Evolutionary conservation across 352 stramenopile genomes (phyloP).

Genomic region (Phytophthora melonis): DNA sequence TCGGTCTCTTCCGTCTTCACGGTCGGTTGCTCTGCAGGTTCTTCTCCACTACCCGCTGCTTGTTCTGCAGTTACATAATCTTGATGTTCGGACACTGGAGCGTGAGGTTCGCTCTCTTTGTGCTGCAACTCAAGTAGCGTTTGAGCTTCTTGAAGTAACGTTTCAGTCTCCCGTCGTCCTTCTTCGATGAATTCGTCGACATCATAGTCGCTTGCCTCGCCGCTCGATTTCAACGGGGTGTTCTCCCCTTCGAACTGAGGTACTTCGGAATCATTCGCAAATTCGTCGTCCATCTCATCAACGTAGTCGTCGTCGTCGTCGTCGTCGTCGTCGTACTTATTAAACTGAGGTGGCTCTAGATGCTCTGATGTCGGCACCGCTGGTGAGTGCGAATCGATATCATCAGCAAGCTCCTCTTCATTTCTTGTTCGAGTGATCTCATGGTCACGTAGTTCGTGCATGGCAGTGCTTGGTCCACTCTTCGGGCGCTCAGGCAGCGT

Average conservation of each 20-base stretch:
- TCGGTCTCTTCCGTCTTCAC: not conserved
- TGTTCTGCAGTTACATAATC: not conserved
- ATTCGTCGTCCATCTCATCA: conserved; percentile 33
- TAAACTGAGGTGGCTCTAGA: not conserved
- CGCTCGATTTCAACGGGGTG: conserved; percentile 14
- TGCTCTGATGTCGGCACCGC: not conserved
- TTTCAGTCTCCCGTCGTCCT: conserved; percentile 45
- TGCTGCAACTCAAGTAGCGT: conserved; percentile 41
- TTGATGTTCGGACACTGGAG: not conserved
- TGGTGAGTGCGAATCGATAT: not conserved
- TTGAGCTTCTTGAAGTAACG: conserved; percentile 52
- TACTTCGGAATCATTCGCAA: conserved; percentile 14
- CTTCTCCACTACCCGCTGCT: not conserved
- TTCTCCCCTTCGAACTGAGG: conserved; percentile 11
- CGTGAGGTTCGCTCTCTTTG: not conserved
- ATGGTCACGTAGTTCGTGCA: not conserved
- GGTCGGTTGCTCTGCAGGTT: not conserved
- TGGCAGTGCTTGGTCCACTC: not conserved
- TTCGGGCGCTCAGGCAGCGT: not conserved
- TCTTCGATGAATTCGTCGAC: conserved; percentile 35
- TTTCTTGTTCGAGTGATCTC: not conserved
- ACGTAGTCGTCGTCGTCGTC: conserved; percentile 19
- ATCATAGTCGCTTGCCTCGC: conserved; percentile 17
- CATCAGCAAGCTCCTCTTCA: not conserved
- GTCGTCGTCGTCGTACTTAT: conserved; percentile 2